Percentiles rank a stretch among this genome's conserved stretches.
Evolutionary conservation across 2,329 filamentous ascomycete genomes (phyloP).

Genomic region (Tolypocladium amazonense): DNA sequence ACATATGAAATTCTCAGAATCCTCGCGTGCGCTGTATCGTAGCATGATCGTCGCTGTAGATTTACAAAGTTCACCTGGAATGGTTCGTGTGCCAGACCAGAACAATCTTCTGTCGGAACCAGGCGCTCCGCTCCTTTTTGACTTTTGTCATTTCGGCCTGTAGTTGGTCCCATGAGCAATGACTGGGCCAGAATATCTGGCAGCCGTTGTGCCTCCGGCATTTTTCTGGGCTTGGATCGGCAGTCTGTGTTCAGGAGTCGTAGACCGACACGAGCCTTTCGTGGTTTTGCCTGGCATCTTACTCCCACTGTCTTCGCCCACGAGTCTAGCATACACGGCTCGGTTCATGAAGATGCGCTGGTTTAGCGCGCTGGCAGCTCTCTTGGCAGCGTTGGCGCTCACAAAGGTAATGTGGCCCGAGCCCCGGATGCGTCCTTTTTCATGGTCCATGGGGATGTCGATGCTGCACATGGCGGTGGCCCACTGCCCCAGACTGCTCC

Average conservation of each 20-base stretch:
- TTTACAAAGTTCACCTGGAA: background rate
- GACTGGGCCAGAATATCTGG: background rate
- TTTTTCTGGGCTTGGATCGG: background rate
- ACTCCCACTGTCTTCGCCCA: slow-evolving; percentile 4
- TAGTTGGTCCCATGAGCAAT: slow-evolving; percentile 2
- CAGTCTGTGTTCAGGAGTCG: background rate
- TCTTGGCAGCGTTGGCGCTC: slow-evolving; percentile 9
- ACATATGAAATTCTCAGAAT: background rate
- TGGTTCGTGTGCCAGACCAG: background rate
- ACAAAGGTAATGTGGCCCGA: slow-evolving; percentile 15
- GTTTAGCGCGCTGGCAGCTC: slow-evolving; percentile 13
- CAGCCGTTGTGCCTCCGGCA: background rate
- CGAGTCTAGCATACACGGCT: slow-evolving; percentile 12
- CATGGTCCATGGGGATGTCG: slow-evolving; percentile 12
- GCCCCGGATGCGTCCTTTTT: slow-evolving; percentile 13
- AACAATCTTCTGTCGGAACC: background rate
- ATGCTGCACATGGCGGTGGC: slow-evolving; percentile 11
- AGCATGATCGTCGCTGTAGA: background rate
- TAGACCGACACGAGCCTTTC: background rate
- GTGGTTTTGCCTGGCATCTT: slow-evolving; percentile 1
- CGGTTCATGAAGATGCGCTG: slow-evolving; percentile 14
- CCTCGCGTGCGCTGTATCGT: background rate
- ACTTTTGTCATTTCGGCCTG: background rate
- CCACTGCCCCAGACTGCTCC: slow-evolving; percentile 10
- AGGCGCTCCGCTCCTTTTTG: background rate